Evolutionary conservation across 2,329 filamentous ascomycete species (phyloP), one percentile per base, ranked within the genome.

Genomic region (Calonectria fujianensis): DNA sequence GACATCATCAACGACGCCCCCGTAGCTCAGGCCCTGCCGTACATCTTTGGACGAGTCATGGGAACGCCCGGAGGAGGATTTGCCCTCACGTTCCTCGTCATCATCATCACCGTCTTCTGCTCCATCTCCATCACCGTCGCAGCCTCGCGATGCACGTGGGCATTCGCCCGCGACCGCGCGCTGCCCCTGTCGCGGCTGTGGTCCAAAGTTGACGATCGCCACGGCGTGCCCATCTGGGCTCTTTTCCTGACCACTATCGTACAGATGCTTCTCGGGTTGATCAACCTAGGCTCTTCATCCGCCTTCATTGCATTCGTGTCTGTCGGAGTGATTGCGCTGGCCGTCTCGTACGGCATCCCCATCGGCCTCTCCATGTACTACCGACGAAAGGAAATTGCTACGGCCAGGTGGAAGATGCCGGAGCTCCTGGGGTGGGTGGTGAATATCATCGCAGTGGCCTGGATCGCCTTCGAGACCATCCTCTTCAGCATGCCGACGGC

Each of bases 241-340:
- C 87, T 96, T 6, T 85, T 91, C 1, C 87, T 96, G 0, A 95
- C 93, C 0, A 93, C 93, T 0, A 82, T 88, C 0, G 90, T 96
- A 27, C 92, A 94, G 82, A 93, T 91, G 79, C 86, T 96, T 18
- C 88, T 96, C 0, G 94, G 94, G 0, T 87, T 94, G 74, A 95
- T 96, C 83, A 96, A 95, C 85, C 94, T 96, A 73, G 94, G 94
- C 14, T 94, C 92, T 0, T 90, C 91, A 0, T 93, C 93, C 0
- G 94, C 94, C 0, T 96, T 96, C 85, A 94, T 93, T 86, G 93
- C 91, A 11, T 96, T 96, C 82, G 95, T 94, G 0, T 93, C 94
- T 10, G 94, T 95, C 0, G 94, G 94, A 0, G 96, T 94, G 3
- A 95, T 96, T 81, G 95, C 93, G 75, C 89, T 96, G 0, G 93